Percentiles rank a stretch among this genome's conserved stretches.
Evolutionary conservation across 176 grass and related monocot genomes (phyloP).

Genomic region (Panicum miliaceum): DNA sequence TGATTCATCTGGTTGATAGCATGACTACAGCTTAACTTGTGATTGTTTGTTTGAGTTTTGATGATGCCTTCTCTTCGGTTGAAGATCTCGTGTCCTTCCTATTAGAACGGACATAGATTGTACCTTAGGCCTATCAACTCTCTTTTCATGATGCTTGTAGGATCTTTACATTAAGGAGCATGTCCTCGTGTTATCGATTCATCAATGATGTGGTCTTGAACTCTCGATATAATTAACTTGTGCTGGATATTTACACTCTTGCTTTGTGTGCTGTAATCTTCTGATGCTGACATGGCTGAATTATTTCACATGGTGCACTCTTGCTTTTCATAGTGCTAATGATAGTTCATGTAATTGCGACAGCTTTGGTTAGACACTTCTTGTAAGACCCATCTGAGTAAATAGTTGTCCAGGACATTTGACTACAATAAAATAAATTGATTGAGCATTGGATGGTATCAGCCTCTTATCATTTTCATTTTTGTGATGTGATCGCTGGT

Average conservation of each 20-base stretch:
- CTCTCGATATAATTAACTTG: not conserved
- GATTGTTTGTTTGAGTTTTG: not conserved
- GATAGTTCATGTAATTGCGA: conserved; percentile 27
- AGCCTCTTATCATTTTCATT: not conserved
- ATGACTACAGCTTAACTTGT: conserved; percentile 20
- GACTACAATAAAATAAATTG: conserved; percentile 30
- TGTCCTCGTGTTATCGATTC: conserved; percentile 2
- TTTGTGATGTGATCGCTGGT: not conserved
- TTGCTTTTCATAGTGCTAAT: conserved; percentile 5
- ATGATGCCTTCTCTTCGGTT: conserved; percentile 4
- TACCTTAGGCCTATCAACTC: not conserved
- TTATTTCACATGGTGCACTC: conserved; percentile 21
- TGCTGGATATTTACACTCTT: not conserved
- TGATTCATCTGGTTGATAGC: not conserved
- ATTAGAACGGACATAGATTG: not conserved
- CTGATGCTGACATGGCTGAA: conserved; percentile 19
- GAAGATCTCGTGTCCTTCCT: not conserved
- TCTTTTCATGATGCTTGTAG: not conserved
- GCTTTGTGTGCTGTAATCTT: not conserved
- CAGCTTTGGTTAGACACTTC: conserved; percentile 28
- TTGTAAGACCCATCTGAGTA: conserved; percentile 25
- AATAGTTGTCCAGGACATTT: conserved; percentile 31
- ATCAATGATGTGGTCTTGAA: not conserved
- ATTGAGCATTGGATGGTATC: conserved; percentile 15
- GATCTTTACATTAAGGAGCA: conserved; percentile 1